Base-by-base conservation (phyloP, 2,329 filamentous ascomycete species). In the Ambrosiella beaveri region DNA sequence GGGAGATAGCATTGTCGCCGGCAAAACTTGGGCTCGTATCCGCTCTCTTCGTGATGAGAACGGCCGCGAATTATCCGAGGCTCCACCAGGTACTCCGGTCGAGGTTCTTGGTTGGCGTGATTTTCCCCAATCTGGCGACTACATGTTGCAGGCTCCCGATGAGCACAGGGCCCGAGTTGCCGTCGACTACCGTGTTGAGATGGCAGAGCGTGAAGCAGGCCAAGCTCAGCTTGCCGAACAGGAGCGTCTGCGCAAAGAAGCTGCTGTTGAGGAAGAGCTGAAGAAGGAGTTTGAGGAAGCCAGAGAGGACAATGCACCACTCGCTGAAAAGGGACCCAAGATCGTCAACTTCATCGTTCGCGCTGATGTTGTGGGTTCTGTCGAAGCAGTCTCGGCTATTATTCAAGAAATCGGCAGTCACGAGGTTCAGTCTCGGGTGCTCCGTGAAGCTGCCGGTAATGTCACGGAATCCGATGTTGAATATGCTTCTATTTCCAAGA, bases 51-150 rank as follows among this genome's bases (percentile, higher is more conserved):
- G 83, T 35, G 95, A 96, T 66, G 91, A 97, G 72, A 85, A 85
- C 3, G 91, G 93, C 17, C 71, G 77, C 1, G 75, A 82, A 11
- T 73, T 97, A 13, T 64, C 74, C 0, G 82, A 88, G 68, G 90
- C 88, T 12, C 81, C 83, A 0, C 94, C 93, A 0, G 93, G 93
- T 40, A 93, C 84, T 36, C 89, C 94, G 0, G 86, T 95, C 2
- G 88, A 97, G 69, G 81, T 98, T 17, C 82, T 96, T 62, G 93
- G 93, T n/a, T 98, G 93, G 93, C 83, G 84, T 64, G 86, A 88
- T 40, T 69, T 79, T 6, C 91, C 93, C 0, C 77, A 79, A 27
- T 91, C 93, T 1, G 94, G 94, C 54, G 87, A 94, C 65, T 82
- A 88, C 71, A 84, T 95, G 7, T 75, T 98, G 0, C 86, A 97